Evolutionary conservation across 768 basidiomycete genomes (phyloP).

Genomic region (Leucocoprinus leucothites): DNA sequence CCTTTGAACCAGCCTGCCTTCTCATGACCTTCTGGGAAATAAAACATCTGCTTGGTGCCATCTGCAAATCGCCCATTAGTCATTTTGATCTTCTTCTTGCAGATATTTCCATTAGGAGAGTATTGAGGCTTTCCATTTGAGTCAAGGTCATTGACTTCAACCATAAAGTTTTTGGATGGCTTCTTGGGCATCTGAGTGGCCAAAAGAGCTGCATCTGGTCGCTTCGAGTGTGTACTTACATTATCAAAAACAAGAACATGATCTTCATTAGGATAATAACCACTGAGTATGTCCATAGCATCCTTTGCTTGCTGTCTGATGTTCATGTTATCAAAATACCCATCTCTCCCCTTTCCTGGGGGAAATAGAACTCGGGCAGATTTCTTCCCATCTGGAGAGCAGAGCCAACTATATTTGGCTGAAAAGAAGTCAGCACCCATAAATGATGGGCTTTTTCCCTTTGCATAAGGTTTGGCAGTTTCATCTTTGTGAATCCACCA

Average conservation of each 20-base stretch:
- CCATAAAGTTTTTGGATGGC: constrained; percentile 14
- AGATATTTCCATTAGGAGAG: constrained; percentile 20
- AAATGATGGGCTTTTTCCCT: constrained; percentile 34
- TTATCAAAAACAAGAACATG: constrained; percentile 26
- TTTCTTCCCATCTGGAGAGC: constrained; percentile 19
- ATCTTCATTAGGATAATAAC: constrained; percentile 16
- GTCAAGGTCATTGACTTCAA: constrained; percentile 15
- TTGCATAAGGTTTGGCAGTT: constrained; percentile 27
- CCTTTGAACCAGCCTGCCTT: constrained; percentile 34
- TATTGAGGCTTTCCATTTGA: constrained; percentile 20
- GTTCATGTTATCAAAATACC: constrained; percentile 27
- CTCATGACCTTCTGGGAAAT: constrained; percentile 25
- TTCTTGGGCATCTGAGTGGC: constrained; percentile 27
- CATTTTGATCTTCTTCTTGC: constrained; percentile 31
- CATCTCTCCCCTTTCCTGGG: constrained; percentile 23
- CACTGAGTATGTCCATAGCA: constrained; percentile 19
- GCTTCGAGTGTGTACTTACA: constrained; percentile 29
- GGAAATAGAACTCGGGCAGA: constrained; percentile 17
- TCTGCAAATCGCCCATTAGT: constrained; percentile 16
- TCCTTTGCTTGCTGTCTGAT: constrained; percentile 23
- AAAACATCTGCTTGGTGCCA: constrained; percentile 26
- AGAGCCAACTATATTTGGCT: constrained; percentile 25
- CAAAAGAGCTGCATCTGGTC: constrained; percentile 18
- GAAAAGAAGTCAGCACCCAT: constrained; percentile 37
- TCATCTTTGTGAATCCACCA: constrained; percentile 28